Evolutionary conservation across 2,329 filamentous ascomycete genomes (phyloP).

Genomic region (Alternaria panax): DNA sequence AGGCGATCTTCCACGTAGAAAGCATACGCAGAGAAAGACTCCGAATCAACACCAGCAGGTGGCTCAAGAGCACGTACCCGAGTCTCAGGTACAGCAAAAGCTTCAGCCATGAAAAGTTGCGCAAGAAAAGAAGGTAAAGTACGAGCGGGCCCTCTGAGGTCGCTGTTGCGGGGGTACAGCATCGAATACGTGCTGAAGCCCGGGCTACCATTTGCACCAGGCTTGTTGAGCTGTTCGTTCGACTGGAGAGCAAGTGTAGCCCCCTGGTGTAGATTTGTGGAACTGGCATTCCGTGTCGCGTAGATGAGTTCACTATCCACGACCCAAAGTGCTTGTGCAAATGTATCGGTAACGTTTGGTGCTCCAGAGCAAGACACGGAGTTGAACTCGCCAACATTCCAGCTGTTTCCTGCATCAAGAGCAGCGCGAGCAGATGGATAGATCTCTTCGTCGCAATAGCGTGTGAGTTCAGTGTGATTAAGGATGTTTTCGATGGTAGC

Average conservation of each 20-base stretch:
- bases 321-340: slow-evolving; percentile 23
- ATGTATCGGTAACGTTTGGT: slow-evolving; percentile 20
- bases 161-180: slow-evolving; percentile 17
- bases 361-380: slow-evolving; percentile 16
- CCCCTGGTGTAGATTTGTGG: slow-evolving; percentile 15
- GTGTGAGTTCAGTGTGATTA: slow-evolving; percentile 20
- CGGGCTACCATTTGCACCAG: slow-evolving; percentile 16
- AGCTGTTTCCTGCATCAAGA: slow-evolving; percentile 7
- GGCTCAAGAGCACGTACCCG: slow-evolving; percentile 3
- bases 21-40: slow-evolving; percentile 16
- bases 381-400: slow-evolving; percentile 23
- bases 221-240: slow-evolving; percentile 17
- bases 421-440: slow-evolving; percentile 19
- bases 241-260: slow-evolving; percentile 18
- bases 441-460: slow-evolving; percentile 18
- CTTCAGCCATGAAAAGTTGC: slow-evolving; percentile 16
- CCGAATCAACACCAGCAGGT: slow-evolving; percentile 1
- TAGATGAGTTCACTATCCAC: slow-evolving; percentile 19
- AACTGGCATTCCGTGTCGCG: slow-evolving; percentile 13
- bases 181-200: slow-evolving; percentile 20
- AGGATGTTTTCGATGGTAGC: slow-evolving; percentile 21
- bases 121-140: slow-evolving; percentile 16
- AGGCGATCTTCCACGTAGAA: slow-evolving; percentile 14
- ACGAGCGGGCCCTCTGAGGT: slow-evolving; percentile 14
- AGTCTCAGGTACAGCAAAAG: slow-evolving; percentile 3